Percentiles rank a stretch among this genome's conserved stretches.
Evolutionary conservation across 192 early-diverging fungal species (phyloP).

Genomic region (Pilobolus umbonatus): DNA sequence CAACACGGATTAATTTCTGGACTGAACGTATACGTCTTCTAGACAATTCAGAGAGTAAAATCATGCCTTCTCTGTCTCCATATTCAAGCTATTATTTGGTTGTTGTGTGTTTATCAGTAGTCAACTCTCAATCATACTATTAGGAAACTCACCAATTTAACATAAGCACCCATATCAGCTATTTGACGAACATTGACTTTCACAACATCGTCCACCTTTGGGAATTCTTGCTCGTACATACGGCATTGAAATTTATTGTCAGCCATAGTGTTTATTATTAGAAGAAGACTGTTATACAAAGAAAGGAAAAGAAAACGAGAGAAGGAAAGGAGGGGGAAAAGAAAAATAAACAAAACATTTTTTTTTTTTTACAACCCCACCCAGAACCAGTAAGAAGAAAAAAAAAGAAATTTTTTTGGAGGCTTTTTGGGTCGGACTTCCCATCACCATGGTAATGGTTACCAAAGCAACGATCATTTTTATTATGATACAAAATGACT

Average conservation of each 20-base stretch:
- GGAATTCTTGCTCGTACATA: conserved; percentile 93
- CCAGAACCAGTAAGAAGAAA: too few species aligned
- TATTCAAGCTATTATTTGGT: conserved; percentile 66
- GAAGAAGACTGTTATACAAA: too few species aligned
- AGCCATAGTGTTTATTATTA: background rate
- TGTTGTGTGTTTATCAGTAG: background rate
- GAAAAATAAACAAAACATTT: too few species aligned
- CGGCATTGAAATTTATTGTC: conserved; percentile 62
- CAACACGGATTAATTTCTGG: conserved; percentile 91
- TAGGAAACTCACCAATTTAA: conserved; percentile 59
- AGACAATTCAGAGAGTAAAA: conserved; percentile 88
- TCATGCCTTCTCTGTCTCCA: conserved; percentile 97
- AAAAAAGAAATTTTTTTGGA: too few species aligned
- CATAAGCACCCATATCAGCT: conserved; percentile 94
- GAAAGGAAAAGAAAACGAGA: too few species aligned
- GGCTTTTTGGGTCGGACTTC: too few species aligned
- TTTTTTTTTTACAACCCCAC: too few species aligned
- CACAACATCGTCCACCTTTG: conserved; percentile 90
- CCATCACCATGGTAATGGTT: too few species aligned
- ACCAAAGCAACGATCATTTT: too few species aligned
- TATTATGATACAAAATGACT: too few species aligned
- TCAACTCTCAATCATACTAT: background rate
- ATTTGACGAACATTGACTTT: conserved; percentile 97
- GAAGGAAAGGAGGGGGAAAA: too few species aligned
- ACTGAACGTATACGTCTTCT: conserved; percentile 94